These are phyloP conservation scores for Galerina sulciceps DNA, from an alignment of 768 basidiomycete genomes.

Conservation along the genomic window DNA sequence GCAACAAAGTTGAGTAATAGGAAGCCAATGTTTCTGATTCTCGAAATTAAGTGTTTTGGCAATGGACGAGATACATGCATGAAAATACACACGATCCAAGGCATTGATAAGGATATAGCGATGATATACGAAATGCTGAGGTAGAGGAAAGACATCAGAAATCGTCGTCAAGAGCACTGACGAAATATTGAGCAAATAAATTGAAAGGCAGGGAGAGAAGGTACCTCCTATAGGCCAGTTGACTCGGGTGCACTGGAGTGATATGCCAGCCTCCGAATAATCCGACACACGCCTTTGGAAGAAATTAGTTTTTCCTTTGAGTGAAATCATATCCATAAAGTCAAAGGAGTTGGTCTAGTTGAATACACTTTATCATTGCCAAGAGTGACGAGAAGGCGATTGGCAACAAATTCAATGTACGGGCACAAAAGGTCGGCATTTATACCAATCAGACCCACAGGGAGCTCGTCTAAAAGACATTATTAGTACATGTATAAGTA, in stretches of 20 bases:
- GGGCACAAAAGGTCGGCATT: constrained; percentile 88
- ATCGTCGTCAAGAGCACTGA: constrained; percentile 38
- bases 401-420: constrained; percentile 93
- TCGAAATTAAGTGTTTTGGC: constrained; percentile 9
- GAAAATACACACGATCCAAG: constrained; percentile 7
- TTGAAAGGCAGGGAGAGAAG: constrained; percentile 6
- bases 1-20: no score
- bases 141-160: constrained; percentile 25
- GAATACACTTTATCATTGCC: constrained; percentile 90
- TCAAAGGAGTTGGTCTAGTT: constrained; percentile 86
- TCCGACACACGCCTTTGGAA: constrained; percentile 96
- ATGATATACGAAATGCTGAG: constrained; percentile 9
- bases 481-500: constrained; percentile 51
- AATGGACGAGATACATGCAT: constrained; percentile 17
- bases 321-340: constrained; percentile 95
- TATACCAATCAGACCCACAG: constrained; percentile 92
- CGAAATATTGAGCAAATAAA: constrained; percentile 22
- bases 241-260: constrained; percentile 40
- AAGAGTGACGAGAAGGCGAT: constrained; percentile 84
- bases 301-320: constrained; percentile 98
- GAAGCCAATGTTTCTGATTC: no score
- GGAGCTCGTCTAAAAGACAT: constrained; percentile 70
- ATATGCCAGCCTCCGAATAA: constrained; percentile 72
- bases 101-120: constrained; percentile 18
- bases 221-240: constrained; percentile 28